Evolutionary conservation across 495 filamentous ascomycete species (phyloP).

Genomic region (Penicillium diatomitis): DNA sequence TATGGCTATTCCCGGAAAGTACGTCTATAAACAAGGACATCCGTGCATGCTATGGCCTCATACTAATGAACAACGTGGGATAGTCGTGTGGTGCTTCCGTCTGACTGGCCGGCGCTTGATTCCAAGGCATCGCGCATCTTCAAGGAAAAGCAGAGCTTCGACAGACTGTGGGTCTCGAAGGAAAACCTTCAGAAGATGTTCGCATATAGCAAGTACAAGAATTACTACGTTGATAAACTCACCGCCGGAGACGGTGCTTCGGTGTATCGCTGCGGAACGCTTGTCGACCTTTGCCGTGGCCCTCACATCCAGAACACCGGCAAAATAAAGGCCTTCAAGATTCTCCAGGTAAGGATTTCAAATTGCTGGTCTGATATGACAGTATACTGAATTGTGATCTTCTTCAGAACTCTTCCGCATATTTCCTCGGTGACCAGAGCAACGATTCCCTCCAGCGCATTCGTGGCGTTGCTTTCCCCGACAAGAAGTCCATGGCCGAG

Average conservation of each 20-base stretch:
- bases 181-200: conserved; percentile 94
- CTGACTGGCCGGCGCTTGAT: conserved; percentile 76
- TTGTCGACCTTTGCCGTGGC: conserved; percentile 73
- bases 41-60: neutral
- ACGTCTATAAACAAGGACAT: conserved; percentile 7
- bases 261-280: conserved; percentile 77
- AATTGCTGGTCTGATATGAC: no score
- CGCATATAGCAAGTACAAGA: conserved; percentile 89
- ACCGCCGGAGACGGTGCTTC: conserved; percentile 87
- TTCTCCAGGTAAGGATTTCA: conserved; percentile 58
- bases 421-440: conserved; percentile 86
- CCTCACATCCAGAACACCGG: conserved; percentile 89
- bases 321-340: conserved; percentile 83
- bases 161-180: conserved; percentile 80
- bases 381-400: neutral
- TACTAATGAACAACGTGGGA: neutral
- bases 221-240: conserved; percentile 90
- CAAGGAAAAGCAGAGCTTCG: conserved; percentile 94
- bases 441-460: conserved; percentile 95
- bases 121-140: conserved; percentile 65
- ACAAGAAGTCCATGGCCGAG: conserved; percentile 86
- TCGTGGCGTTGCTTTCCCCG: conserved; percentile 92
- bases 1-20: conserved; percentile 73
- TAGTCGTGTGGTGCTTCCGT: conserved; percentile 55
- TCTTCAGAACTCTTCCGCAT: conserved; percentile 78